A percentile compares a stretch with the other conserved stretches of the same genome.
Evolutionary conservation across 495 filamentous ascomycete species (phyloP).

Genomic region (Letharia lupina): DNA sequence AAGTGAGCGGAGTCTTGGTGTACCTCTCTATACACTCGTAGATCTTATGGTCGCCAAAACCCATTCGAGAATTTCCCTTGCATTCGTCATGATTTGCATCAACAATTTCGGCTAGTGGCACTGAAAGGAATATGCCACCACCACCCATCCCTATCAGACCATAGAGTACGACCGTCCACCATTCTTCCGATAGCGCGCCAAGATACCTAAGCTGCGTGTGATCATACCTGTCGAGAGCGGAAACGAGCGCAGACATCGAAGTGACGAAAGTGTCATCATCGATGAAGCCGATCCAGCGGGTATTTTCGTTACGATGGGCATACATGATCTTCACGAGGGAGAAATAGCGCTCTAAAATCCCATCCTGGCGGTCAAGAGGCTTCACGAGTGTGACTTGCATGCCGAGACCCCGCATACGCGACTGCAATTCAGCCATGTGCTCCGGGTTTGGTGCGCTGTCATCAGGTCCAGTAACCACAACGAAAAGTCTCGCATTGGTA

Average conservation of each 20-base stretch:
- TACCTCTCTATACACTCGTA: slow-evolving; percentile 46
- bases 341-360: slow-evolving; percentile 49
- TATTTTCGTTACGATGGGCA: slow-evolving; percentile 36
- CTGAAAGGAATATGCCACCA: slow-evolving; percentile 50
- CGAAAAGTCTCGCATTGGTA: slow-evolving; percentile 47
- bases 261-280: slow-evolving; percentile 66
- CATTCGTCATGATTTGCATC: slow-evolving; percentile 34
- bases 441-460: slow-evolving; percentile 15
- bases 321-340: slow-evolving; percentile 46
- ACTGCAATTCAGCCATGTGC: slow-evolving; percentile 26
- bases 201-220: slow-evolving; percentile 43
- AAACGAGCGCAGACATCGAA: slow-evolving; percentile 40
- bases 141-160: slow-evolving; percentile 51
- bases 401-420: slow-evolving; percentile 35
- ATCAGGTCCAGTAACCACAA: slow-evolving; percentile 43
- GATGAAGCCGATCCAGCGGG: slow-evolving; percentile 52
- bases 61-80: slow-evolving; percentile 28
- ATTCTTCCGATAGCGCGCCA: slow-evolving; percentile 47
- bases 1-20: slow-evolving; percentile 41
- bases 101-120: slow-evolving; percentile 38
- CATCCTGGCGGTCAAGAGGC: slow-evolving; percentile 39
- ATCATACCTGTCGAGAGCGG: slow-evolving; percentile 40
- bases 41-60: slow-evolving; percentile 41
- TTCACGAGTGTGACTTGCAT: slow-evolving; percentile 45
- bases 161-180: slow-evolving; percentile 42